Conservation (phyloP, 768 basidiomycete species). For the Candolleomyces aberdarensis region DNA sequence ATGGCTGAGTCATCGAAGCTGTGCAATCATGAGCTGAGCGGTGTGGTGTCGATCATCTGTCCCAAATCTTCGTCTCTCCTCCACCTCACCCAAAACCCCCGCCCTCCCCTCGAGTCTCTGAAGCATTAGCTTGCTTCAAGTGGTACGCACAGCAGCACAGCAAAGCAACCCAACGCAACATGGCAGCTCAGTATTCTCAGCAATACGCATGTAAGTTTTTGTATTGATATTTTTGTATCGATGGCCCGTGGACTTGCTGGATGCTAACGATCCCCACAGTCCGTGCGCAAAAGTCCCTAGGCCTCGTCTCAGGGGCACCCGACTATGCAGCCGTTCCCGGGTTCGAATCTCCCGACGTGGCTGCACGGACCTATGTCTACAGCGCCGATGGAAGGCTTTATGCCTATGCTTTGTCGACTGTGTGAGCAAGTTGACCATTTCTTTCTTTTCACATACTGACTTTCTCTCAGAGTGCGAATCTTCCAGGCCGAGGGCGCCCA, state of each 20-base stretch:
- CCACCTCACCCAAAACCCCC: not conserved
- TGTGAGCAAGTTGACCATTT: constrained; percentile 46
- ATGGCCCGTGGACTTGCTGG: not conserved
- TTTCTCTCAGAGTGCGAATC: constrained; percentile 60
- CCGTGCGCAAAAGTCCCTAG: constrained; percentile 92
- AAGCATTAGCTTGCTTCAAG: constrained; percentile 85
- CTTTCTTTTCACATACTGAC: constrained; percentile 3
- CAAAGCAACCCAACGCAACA: constrained; percentile 29
- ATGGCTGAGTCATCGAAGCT: not conserved
- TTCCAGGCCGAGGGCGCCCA: constrained; percentile 70
- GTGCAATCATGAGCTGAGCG: not conserved
- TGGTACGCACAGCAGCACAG: constrained; percentile 30
- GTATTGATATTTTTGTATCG: constrained; percentile 11
- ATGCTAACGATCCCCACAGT: constrained; percentile 38
- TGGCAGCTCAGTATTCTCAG: constrained; percentile 75
- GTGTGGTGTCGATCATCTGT: no score
- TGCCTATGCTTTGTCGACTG: constrained; percentile 75
- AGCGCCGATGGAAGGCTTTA: constrained; percentile 85
- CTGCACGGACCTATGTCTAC: constrained; percentile 76
- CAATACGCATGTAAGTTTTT: constrained; percentile 77
- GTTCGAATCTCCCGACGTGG: constrained; percentile 63
- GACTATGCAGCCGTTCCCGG: constrained; percentile 63
- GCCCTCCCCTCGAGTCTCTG: constrained; percentile 22
- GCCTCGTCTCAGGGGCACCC: constrained; percentile 81
- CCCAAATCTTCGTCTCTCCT: not conserved